Evolutionary conservation across 2,329 filamentous ascomycete species (phyloP).

Genomic region (Aspergillus sp.): DNA sequence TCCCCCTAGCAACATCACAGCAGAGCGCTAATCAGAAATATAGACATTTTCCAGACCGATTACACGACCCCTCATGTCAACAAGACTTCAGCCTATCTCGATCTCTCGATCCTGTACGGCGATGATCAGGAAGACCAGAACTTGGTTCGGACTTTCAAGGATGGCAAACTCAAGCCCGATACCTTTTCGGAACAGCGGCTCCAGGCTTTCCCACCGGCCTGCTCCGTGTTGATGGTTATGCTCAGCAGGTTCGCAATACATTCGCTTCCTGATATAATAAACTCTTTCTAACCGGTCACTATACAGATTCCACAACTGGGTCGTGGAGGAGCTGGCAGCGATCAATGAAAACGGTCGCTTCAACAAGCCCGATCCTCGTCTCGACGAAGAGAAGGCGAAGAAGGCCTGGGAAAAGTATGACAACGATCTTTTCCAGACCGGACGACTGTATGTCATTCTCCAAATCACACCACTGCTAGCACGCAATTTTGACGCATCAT

Average conservation of each 20-base stretch:
- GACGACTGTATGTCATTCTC: slow-evolving; percentile 55
- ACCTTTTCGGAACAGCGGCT: slow-evolving; percentile 71
- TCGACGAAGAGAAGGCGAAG: slow-evolving; percentile 53
- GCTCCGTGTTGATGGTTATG: slow-evolving; percentile 73
- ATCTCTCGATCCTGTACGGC: slow-evolving; percentile 71
- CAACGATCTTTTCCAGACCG: slow-evolving; percentile 77
- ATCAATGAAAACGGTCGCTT: slow-evolving; percentile 87
- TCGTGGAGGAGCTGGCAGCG: slow-evolving; percentile 74
- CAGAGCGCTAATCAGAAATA: neutral
- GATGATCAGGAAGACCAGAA: slow-evolving; percentile 56
- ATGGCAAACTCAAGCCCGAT: slow-evolving; percentile 73
- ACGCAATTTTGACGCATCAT: slow-evolving; percentile 18
- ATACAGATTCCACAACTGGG: slow-evolving; percentile 75
- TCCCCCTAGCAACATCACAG: no score
- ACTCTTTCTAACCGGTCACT: neutral
- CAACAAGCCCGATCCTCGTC: slow-evolving; percentile 59
- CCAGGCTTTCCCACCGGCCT: slow-evolving; percentile 70
- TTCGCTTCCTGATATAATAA: neutral
- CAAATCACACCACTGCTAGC: neutral
- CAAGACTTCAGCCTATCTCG: slow-evolving; percentile 71
- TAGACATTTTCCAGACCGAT: slow-evolving; percentile 72
- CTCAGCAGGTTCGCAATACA: slow-evolving; percentile 49
- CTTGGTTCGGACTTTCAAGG: slow-evolving; percentile 62
- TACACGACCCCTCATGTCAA: slow-evolving; percentile 60
- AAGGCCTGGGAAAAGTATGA: slow-evolving; percentile 68